A percentile compares a stretch with the other conserved stretches of the same genome.
Conservation (phyloP, 2,329 filamentous ascomycete genomes). For the Trichophaea hybrida region DNA sequence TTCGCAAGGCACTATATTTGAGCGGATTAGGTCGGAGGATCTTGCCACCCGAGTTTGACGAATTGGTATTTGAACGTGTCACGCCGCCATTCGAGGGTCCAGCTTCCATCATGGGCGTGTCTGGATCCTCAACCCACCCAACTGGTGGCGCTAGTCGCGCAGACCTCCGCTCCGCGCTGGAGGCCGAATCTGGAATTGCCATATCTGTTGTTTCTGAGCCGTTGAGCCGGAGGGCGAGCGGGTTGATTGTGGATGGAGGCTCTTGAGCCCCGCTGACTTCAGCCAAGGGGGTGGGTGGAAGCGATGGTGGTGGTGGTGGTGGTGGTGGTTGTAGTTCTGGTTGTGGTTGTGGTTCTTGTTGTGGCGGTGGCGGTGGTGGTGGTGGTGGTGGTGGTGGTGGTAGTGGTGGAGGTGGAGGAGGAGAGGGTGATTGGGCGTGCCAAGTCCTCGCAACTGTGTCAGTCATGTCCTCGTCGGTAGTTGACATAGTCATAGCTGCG, state of each 20-base stretch:
- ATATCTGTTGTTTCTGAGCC: neutral
- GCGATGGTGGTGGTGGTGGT: neutral
- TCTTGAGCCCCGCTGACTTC: neutral
- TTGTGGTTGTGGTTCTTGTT: neutral
- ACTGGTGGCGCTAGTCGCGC: neutral
- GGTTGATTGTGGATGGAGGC: neutral
- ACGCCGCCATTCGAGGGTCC: neutral
- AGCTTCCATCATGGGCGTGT: neutral
- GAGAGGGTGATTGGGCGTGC: neutral
- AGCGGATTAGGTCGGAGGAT: conserved; percentile 2
- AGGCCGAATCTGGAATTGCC: neutral
- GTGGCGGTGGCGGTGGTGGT: neutral
- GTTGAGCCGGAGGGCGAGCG: neutral
- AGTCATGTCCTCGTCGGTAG: too few species aligned
- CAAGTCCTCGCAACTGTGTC: too few species aligned
- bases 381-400: neutral
- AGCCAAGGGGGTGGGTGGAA: neutral
- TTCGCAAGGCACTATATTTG: conserved; percentile 34
- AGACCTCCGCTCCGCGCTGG: too few species aligned
- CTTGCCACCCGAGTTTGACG: neutral
- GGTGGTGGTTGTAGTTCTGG: neutral
- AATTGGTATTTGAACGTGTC: neutral
- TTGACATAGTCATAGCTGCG: too few species aligned
- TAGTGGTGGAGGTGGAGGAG: neutral
- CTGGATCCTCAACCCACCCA: neutral